A percentile compares a stretch with the other conserved stretches of the same genome.
These are phyloP conservation scores for Boletus reticulatus DNA, from an alignment of 768 basidiomycete species.

Conservation along the genomic window DNA sequence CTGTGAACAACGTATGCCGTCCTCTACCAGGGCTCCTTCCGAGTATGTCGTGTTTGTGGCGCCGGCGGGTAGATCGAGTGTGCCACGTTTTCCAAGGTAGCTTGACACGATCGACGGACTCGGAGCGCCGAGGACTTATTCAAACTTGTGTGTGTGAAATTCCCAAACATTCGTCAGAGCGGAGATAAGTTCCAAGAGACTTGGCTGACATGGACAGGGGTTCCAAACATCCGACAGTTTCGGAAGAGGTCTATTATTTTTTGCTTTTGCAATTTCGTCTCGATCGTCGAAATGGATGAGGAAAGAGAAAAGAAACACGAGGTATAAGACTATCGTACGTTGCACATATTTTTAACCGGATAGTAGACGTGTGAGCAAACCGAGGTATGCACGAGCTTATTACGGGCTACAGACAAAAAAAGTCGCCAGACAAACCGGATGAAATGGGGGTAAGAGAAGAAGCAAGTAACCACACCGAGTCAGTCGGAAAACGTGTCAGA, in stretches of 20 bases:
- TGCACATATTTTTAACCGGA: constrained; percentile 18
- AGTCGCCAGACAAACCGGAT: constrained; percentile 12
- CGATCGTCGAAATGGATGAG: neutral
- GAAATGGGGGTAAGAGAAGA: neutral
- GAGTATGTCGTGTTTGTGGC: too few species aligned
- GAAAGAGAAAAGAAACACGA: constrained; percentile 1
- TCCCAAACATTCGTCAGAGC: too few species aligned
- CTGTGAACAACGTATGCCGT: too few species aligned
- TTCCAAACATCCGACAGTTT: too few species aligned
- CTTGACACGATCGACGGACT: too few species aligned
- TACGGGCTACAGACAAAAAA: constrained; percentile 22
- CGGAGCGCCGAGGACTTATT: too few species aligned
- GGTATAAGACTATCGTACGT: constrained; percentile 33
- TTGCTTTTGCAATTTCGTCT: neutral
- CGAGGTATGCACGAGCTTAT: constrained; percentile 27
- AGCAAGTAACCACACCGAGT: neutral
- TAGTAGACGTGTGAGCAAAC: constrained; percentile 10
- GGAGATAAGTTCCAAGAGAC: too few species aligned
- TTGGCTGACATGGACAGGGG: too few species aligned
- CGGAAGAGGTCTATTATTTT: constrained; percentile 6
- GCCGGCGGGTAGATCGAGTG: too few species aligned
- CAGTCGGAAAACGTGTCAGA: neutral
- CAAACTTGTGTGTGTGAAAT: too few species aligned
- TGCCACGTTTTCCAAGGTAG: too few species aligned
- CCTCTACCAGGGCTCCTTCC: too few species aligned